Conservation (phyloP, 1,139 yeast species). For the Hansenula lynferdii region DNA sequence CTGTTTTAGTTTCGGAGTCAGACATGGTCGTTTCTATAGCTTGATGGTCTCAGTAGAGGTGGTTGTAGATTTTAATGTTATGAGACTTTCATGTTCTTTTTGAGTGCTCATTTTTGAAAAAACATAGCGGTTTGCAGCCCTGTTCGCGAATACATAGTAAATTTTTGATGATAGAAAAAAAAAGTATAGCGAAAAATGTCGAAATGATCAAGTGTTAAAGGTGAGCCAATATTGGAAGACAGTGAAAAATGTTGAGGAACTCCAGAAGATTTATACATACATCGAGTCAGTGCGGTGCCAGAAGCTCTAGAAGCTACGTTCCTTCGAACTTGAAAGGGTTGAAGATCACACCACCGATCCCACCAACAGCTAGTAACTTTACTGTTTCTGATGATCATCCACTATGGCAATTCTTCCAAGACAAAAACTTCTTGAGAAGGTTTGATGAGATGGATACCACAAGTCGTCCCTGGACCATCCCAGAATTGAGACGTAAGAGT, state of each 20-base stretch:
- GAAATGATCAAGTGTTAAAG: neutral
- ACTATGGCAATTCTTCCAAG: conserved; percentile 86
- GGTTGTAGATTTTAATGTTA: too few species aligned
- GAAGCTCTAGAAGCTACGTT: too few species aligned
- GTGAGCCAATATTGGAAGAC: too few species aligned
- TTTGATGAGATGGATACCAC: conserved; percentile 50
- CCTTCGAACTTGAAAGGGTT: too few species aligned
- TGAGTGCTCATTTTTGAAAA: too few species aligned
- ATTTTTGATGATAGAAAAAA: neutral
- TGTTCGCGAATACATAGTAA: neutral
- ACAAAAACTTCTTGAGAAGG: conserved; percentile 55
- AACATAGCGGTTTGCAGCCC: neutral
- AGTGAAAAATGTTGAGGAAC: conserved; percentile 2
- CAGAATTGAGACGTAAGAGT: conserved; percentile 85
- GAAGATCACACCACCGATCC: conserved; percentile 75
- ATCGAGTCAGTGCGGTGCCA: conserved; percentile 9
- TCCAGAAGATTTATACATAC: conserved; percentile 15
- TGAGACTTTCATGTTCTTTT: too few species aligned
- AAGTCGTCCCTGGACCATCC: conserved; percentile 83
- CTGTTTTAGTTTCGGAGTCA: conserved; percentile 4
- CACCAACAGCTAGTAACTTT: conserved; percentile 73
- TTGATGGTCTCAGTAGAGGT: too few species aligned
- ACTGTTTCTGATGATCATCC: conserved; percentile 85
- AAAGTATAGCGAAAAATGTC: neutral
- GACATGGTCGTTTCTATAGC: neutral